These are phyloP conservation scores for Helotiales sp. DNA, from an alignment of 2,329 filamentous ascomycete species.

Conservation along the genomic window DNA sequence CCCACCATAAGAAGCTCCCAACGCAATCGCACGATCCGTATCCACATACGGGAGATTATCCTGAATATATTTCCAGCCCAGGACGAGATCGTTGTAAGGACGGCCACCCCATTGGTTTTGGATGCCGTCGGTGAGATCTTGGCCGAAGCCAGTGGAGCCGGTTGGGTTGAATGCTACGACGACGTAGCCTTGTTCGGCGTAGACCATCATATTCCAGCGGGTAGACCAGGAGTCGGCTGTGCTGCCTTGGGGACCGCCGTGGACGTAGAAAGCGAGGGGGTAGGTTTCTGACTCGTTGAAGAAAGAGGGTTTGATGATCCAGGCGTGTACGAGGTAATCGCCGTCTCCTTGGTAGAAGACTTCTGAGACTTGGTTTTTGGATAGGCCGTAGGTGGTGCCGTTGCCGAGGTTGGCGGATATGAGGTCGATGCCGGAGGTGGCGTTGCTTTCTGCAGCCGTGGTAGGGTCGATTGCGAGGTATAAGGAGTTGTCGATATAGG, in stretches of 20 bases:
- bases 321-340: slow-evolving; percentile 26
- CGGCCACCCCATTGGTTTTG: slow-evolving; percentile 47
- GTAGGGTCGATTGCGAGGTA: slow-evolving; percentile 51
- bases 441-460: slow-evolving; percentile 15
- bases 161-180: slow-evolving; percentile 79
- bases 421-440: slow-evolving; percentile 21
- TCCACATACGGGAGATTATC: slow-evolving; percentile 66
- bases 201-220: slow-evolving; percentile 81
- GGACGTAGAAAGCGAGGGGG: slow-evolving; percentile 44
- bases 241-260: slow-evolving; percentile 78
- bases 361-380: slow-evolving; percentile 24
- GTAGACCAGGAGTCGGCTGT: slow-evolving; percentile 77
- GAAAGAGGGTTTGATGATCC: slow-evolving; percentile 22
- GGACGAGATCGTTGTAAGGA: slow-evolving; percentile 78
- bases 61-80: slow-evolving; percentile 71
- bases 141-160: slow-evolving; percentile 77
- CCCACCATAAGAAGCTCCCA: slow-evolving; percentile 72
- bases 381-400: slow-evolving; percentile 21
- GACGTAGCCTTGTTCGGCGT: slow-evolving; percentile 83
- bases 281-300: slow-evolving; percentile 16
- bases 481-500: slow-evolving; percentile 67
- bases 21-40: slow-evolving; percentile 63
- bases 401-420: slow-evolving; percentile 23
- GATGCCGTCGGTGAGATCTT: slow-evolving; percentile 61
- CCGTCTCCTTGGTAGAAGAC: slow-evolving; percentile 27